phyloP scores from a whole-genome alignment of 768 basidiomycete genomes.

The Mycena metata region DNA sequence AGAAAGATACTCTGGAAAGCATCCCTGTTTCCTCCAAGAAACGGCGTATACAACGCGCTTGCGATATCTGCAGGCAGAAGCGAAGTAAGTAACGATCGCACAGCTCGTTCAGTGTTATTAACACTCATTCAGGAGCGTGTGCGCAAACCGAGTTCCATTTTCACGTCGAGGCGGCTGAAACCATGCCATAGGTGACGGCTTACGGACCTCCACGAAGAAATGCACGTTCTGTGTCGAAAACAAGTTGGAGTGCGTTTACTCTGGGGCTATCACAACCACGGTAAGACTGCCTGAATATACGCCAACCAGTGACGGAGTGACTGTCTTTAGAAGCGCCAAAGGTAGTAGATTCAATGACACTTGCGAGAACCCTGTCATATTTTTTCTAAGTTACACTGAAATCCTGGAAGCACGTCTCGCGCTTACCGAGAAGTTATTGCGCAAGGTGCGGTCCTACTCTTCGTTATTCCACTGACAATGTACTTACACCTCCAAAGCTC shows the following conservation, averaged over 20 bases:
- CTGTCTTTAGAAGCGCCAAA: conserved; percentile 17
- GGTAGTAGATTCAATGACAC: neutral
- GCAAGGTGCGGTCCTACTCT: conserved; percentile 2
- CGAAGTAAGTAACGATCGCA: neutral
- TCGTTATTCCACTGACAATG: neutral
- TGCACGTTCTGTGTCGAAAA: conserved; percentile 21
- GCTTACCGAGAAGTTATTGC: conserved; percentile 18
- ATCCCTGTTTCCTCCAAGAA: conserved; percentile 18
- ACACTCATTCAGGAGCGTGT: conserved; percentile 15
- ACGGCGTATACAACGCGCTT: conserved; percentile 31
- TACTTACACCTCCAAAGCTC: neutral
- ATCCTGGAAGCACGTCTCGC: conserved; percentile 21
- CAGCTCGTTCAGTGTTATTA: neutral
- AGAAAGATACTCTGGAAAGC: neutral
- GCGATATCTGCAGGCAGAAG: conserved; percentile 33
- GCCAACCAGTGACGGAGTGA: neutral
- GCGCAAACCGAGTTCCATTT: neutral
- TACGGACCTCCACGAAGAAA: conserved; percentile 14
- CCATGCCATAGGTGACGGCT: conserved; percentile 16
- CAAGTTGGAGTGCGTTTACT: conserved; percentile 18
- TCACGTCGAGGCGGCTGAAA: neutral
- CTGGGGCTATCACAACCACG: conserved; percentile 14
- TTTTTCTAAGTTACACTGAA: neutral
- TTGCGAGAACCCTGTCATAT: neutral
- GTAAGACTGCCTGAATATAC: neutral